Evolutionary conservation across 164 flowering plant genomes (phyloP).

Genomic region (Buxus sempervirens): DNA sequence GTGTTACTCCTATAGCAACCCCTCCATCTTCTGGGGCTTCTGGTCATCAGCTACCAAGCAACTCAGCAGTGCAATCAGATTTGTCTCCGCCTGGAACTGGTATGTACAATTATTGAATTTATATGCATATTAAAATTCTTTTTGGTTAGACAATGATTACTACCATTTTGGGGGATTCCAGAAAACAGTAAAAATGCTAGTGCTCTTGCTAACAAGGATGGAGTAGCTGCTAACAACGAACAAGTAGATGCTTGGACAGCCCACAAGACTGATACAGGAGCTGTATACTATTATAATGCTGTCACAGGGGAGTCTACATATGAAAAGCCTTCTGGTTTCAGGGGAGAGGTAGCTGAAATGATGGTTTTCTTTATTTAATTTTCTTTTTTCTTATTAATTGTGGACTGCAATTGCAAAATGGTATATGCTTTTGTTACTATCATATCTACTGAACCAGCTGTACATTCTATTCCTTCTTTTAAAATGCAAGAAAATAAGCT

Average conservation of each 20-base stretch:
- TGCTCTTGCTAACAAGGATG: constrained; percentile 25
- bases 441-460: not conserved
- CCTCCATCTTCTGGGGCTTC: constrained; percentile 28
- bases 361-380: not conserved
- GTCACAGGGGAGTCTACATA: constrained; percentile 89
- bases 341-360: constrained; percentile 59
- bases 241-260: constrained; percentile 79
- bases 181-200: constrained; percentile 36
- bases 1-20: constrained; percentile 46
- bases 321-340: constrained; percentile 68
- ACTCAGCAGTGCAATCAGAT: constrained; percentile 35
- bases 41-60: constrained; percentile 22
- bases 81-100: constrained; percentile 58
- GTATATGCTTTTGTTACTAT: not conserved
- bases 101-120: constrained; percentile 16
- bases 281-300: constrained; percentile 87
- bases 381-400: too few species aligned
- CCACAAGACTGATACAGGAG: constrained; percentile 85
- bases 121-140: not conserved
- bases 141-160: not conserved
- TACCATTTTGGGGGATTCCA: constrained; percentile 23
- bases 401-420: not conserved
- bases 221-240: constrained; percentile 28
- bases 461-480: too few species aligned
- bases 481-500: too few species aligned